These are phyloP conservation scores for Avena atlantica DNA, from an alignment of 176 grass and related monocot species.

Conservation along the genomic window DNA sequence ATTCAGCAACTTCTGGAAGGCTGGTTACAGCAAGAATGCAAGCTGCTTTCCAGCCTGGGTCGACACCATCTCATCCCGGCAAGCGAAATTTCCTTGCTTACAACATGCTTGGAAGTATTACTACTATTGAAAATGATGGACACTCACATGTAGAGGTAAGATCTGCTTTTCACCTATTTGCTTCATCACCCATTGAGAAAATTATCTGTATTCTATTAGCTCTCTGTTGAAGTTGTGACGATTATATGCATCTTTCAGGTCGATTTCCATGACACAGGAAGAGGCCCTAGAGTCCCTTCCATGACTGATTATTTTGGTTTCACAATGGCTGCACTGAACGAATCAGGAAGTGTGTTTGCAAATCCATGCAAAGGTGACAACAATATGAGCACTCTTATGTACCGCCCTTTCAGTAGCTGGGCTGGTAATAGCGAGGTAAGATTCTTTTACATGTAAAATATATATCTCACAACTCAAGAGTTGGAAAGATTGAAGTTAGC, in stretches of 20 bases:
- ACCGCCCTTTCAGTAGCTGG: conserved; percentile 92
- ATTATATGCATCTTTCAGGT: conserved; percentile 54
- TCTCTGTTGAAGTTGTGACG: background rate
- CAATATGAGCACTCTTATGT: conserved; percentile 99
- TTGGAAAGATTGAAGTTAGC: background rate
- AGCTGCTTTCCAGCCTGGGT: conserved; percentile 84
- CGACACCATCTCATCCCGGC: conserved; percentile 67
- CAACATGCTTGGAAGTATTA: conserved; percentile 92
- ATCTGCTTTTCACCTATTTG: conserved; percentile 16
- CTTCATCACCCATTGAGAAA: background rate
- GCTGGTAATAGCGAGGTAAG: conserved; percentile 96
- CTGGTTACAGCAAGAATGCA: conserved; percentile 65
- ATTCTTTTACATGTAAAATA: background rate
- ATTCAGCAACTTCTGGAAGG: conserved; percentile 55
- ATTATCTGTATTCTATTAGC: conserved; percentile 1
- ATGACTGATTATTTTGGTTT: conserved; percentile 99
- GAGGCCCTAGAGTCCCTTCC: conserved; percentile 92
- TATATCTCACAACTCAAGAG: background rate
- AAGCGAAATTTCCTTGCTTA: conserved; percentile 84
- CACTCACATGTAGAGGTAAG: conserved; percentile 86
- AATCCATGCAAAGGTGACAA: conserved; percentile 94
- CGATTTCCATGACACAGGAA: conserved; percentile 97
- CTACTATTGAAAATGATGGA: conserved; percentile 86
- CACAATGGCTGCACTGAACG: conserved; percentile 90
- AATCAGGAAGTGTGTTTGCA: conserved; percentile 88